phyloP scores from a whole-genome alignment of 169 alveolate species.

The Eimeria acervulina region DNA sequence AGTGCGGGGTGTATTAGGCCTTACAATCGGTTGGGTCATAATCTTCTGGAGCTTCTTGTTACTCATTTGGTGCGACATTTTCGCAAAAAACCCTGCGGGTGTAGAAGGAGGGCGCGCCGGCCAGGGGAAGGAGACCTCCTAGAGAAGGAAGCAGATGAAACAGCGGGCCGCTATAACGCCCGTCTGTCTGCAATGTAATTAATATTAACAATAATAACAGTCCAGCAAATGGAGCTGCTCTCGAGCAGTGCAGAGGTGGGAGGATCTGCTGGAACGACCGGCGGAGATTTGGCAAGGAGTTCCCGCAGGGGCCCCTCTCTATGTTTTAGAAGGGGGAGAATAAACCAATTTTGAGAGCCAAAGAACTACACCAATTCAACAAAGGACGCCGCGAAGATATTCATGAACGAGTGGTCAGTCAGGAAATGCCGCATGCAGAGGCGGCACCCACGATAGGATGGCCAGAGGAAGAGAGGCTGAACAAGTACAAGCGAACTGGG shows the following conservation, averaged over 20 bases:
- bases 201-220: not conserved
- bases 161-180: not conserved
- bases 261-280: not conserved
- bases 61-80: constrained; percentile 80
- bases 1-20: not conserved
- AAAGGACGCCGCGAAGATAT: not conserved
- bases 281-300: not conserved
- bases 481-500: not conserved
- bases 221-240: not conserved
- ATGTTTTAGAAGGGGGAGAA: not conserved
- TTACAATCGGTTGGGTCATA: constrained; percentile 95
- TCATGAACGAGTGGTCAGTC: not conserved
- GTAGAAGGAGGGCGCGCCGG: constrained; percentile 62
- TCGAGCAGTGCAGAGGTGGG: not conserved
- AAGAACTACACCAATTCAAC: not conserved
- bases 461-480: constrained; percentile 12
- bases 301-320: not conserved
- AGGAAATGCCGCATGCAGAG: constrained; percentile 52
- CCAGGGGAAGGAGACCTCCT: not conserved
- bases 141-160: not conserved
- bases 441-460: constrained; percentile 20
- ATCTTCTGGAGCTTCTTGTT: constrained; percentile 92
- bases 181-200: not conserved
- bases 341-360: not conserved
- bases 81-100: not conserved